These are phyloP conservation scores for Trichosanthes cucumerina DNA, from an alignment of 306 rosid genomes.

Conservation along the genomic window DNA sequence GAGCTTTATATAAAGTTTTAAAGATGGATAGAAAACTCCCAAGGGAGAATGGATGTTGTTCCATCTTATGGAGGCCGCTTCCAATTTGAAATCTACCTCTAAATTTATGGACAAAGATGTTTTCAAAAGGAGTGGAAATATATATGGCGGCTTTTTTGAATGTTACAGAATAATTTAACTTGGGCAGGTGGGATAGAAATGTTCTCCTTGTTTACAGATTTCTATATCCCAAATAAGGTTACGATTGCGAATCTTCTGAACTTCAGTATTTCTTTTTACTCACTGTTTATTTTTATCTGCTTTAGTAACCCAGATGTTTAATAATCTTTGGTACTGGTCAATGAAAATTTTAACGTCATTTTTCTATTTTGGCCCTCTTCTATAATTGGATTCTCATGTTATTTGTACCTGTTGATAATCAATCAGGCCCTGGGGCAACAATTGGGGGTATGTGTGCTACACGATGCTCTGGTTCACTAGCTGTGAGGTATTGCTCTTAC, in stretches of 20 bases:
- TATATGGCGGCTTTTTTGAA: not conserved
- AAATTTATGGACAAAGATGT: not conserved
- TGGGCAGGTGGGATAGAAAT: not conserved
- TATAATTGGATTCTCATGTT: not conserved
- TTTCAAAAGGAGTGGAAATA: not conserved
- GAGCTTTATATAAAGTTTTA: not conserved
- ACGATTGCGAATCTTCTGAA: not conserved
- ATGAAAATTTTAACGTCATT: not conserved
- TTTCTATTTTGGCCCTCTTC: constrained; percentile 1
- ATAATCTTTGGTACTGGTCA: not conserved
- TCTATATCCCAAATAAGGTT: not conserved
- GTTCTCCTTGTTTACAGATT: not conserved
- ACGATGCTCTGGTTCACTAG: constrained; percentile 96
- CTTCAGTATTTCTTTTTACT: not conserved
- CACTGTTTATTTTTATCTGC: not conserved
- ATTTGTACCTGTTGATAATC: constrained; percentile 19
- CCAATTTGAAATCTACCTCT: not conserved
- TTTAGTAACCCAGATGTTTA: not conserved
- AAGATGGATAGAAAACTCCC: not conserved
- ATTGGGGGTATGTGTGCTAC: constrained; percentile 99
- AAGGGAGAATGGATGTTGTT: not conserved
- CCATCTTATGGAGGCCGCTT: not conserved
- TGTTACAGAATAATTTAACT: not conserved
- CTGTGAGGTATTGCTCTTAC: constrained; percentile 58
- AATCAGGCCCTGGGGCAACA: constrained; percentile 97